Conservation (phyloP, 371 early-diverging fungal genomes). For the Mucor velutinosus region DNA sequence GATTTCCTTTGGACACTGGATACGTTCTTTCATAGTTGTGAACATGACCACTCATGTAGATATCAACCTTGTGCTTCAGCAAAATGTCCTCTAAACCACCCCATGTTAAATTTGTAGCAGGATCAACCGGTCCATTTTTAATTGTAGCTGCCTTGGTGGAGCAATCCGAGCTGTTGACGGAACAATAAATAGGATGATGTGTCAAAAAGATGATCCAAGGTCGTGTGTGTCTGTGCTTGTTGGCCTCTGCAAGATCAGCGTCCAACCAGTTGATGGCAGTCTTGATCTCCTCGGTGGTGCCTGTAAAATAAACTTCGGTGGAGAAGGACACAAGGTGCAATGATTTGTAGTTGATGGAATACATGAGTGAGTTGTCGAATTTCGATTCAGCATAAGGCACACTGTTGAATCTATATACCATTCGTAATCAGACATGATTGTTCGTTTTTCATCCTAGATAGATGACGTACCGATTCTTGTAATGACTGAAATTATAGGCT, state of each 20-base stretch:
- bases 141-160: slow-evolving; percentile 26
- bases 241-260: slow-evolving; percentile 36
- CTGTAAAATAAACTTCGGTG: slow-evolving; percentile 44
- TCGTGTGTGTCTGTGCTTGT: slow-evolving; percentile 32
- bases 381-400: slow-evolving; percentile 43
- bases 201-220: slow-evolving; percentile 50
- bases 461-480: slow-evolving; percentile 37
- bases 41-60: slow-evolving; percentile 38
- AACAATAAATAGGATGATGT: slow-evolving; percentile 45
- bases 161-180: slow-evolving; percentile 28
- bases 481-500: slow-evolving; percentile 48
- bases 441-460: neutral
- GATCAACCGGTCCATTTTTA: slow-evolving; percentile 25
- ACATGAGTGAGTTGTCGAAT: slow-evolving; percentile 37
- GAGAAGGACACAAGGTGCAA: slow-evolving; percentile 48
- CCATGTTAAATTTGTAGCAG: slow-evolving; percentile 15
- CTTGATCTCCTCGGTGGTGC: slow-evolving; percentile 27
- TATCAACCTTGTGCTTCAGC: slow-evolving; percentile 29
- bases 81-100: slow-evolving; percentile 34
- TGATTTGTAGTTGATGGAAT: slow-evolving; percentile 47
- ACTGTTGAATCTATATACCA: slow-evolving; percentile 26
- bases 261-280: slow-evolving; percentile 47
- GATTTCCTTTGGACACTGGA: slow-evolving; percentile 33
- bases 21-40: slow-evolving; percentile 49
- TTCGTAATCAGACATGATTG: neutral